phyloP scores from a whole-genome alignment of 2,329 filamentous ascomycete species.

The Phoma sp. region DNA sequence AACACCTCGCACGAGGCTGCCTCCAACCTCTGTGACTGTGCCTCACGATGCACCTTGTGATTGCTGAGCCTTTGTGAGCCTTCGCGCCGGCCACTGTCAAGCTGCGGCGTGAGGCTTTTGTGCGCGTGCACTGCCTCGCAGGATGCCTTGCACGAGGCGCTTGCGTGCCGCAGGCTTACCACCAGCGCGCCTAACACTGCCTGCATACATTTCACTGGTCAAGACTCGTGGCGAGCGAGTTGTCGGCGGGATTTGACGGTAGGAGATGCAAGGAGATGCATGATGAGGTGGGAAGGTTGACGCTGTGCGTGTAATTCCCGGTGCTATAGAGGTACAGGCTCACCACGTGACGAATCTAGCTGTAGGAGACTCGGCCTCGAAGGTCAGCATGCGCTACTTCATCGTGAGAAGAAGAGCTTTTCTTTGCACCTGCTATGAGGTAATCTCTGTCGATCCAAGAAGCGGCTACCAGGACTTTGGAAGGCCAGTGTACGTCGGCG shows the following conservation, averaged over 20 bases:
- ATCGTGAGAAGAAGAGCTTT: too few species aligned
- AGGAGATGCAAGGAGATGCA: neutral
- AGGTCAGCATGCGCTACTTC: too few species aligned
- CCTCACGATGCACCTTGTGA: conserved; percentile 4
- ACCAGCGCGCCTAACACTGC: conserved; percentile 1
- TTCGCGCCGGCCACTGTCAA: neutral
- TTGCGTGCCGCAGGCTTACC: conserved; percentile 10
- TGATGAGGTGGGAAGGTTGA: neutral
- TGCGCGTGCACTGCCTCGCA: conserved; percentile 10
- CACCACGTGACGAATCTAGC: neutral
- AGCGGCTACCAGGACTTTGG: too few species aligned
- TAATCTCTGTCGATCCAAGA: too few species aligned
- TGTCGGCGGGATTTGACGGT: neutral
- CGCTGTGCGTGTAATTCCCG: neutral
- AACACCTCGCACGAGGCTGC: neutral
- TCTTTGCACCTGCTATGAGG: too few species aligned
- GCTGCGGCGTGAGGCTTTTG: neutral
- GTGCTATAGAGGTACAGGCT: neutral
- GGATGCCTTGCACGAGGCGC: conserved; percentile 10
- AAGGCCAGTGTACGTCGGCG: too few species aligned
- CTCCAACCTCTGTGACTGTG: conserved; percentile 4
- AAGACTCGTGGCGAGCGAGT: neutral
- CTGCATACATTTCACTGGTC: neutral
- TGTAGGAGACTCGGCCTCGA: too few species aligned
- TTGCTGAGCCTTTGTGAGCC: neutral